Conservation (phyloP, 2,329 filamentous ascomycete species). For the Venturia nashicola region DNA sequence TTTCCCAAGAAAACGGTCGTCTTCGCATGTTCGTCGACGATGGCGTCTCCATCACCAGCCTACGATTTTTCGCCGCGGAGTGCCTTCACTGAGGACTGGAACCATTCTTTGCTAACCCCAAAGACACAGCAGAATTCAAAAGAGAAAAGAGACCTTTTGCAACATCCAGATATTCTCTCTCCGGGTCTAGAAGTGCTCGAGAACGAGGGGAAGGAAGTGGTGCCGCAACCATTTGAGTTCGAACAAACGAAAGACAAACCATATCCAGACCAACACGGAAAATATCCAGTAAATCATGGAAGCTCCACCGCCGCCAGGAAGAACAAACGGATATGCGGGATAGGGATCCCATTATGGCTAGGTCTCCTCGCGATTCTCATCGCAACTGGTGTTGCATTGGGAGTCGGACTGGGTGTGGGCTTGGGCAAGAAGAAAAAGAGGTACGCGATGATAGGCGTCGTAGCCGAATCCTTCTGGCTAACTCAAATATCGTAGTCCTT, state of each 20-base stretch:
- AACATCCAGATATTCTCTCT: slow-evolving; percentile 8
- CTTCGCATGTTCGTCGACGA: not conserved
- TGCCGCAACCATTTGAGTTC: not conserved
- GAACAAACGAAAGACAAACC: not conserved
- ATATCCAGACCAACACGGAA: not conserved
- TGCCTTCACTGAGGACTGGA: slow-evolving; percentile 3
- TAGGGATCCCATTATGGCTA: not conserved
- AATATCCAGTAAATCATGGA: not conserved
- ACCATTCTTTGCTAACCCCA: not conserved
- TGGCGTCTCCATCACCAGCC: slow-evolving; percentile 5
- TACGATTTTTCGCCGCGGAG: not conserved
- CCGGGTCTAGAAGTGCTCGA: slow-evolving; percentile 6
- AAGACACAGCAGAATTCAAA: not conserved
- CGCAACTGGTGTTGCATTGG: slow-evolving; percentile 1
- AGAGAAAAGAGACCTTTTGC: not conserved
- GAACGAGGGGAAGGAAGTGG: slow-evolving; percentile 8
- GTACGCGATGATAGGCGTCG: not conserved
- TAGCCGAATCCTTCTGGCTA: not conserved
- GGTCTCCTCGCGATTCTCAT: not conserved
- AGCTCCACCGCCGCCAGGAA: not conserved
- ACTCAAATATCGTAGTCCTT: not conserved
- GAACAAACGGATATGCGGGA: slow-evolving; percentile 3
- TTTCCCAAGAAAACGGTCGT: no score
- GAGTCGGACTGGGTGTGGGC: slow-evolving; percentile 7
- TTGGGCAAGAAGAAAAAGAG: not conserved